Percentiles rank a stretch among this genome's conserved stretches.
Conservation (phyloP, 2,329 filamentous ascomycete genomes). For the Aspergillus sp. region DNA sequence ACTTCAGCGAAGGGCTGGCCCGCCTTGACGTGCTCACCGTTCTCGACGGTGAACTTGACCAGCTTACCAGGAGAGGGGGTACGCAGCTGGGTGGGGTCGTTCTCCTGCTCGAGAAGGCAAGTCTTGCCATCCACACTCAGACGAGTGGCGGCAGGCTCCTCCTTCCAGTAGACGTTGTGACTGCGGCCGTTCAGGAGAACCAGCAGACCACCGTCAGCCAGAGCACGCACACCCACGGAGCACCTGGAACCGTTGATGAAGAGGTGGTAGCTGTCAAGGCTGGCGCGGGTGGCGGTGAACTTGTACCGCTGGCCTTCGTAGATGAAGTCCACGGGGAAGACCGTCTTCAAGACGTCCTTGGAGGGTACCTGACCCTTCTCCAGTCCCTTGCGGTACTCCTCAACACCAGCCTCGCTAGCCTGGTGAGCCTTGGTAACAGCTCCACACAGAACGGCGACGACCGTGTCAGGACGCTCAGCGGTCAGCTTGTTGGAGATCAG, state of each 20-base stretch:
- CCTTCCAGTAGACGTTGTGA: conserved; percentile 99
- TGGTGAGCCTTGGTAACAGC: conserved; percentile 93
- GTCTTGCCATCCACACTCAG: conserved; percentile 98
- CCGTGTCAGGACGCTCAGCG: conserved; percentile 89
- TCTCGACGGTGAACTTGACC: conserved; percentile 96
- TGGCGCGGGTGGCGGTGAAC: conserved; percentile 93
- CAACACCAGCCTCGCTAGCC: conserved; percentile 84
- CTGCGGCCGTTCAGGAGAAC: conserved; percentile 88
- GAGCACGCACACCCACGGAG: conserved; percentile 84
- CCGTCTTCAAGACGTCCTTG: conserved; percentile 95
- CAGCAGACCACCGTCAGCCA: conserved; percentile 91
- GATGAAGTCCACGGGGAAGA: conserved; percentile 97
- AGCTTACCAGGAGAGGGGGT: conserved; percentile 96
- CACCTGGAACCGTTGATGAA: conserved; percentile 99
- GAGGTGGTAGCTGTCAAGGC: conserved; percentile 89
- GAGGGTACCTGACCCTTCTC: conserved; percentile 97
- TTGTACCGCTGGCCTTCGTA: conserved; percentile 97
- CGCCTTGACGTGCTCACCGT: conserved; percentile 87
- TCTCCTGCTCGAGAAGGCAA: conserved; percentile 95
- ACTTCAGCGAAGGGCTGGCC: conserved; percentile 95
- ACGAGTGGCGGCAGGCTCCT: conserved; percentile 93
- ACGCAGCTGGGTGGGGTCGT: conserved; percentile 94
- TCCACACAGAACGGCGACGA: conserved; percentile 92
- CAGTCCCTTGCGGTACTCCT: conserved; percentile 81
- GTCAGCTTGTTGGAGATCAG: conserved; percentile 97